Percentiles rank a stretch among this genome's conserved stretches.
phyloP scores from a whole-genome alignment of 1,139 yeast genomes.

The Pichia sp. region DNA sequence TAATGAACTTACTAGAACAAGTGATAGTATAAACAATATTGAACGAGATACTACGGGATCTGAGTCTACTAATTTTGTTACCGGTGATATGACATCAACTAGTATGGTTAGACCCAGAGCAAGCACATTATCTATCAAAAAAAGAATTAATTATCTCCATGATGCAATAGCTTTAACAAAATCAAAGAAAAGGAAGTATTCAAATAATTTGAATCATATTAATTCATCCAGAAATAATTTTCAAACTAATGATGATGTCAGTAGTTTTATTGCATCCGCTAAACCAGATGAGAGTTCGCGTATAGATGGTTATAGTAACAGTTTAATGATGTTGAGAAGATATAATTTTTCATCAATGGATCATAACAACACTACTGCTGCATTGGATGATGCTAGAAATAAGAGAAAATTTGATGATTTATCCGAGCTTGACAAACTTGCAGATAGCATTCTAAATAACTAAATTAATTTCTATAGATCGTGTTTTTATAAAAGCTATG shows the following conservation, averaged over 20 bases:
- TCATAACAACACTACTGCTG: background rate
- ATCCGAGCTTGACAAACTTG: conserved; percentile 32
- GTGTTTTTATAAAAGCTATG: background rate
- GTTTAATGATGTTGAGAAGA: conserved; percentile 6
- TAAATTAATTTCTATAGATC: conserved; percentile 3
- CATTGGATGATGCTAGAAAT: background rate
- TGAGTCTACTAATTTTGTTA: background rate
- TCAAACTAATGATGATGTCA: background rate
- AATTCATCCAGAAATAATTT: background rate
- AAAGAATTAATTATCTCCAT: conserved; percentile 1
- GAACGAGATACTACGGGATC: background rate
- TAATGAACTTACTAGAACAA: background rate
- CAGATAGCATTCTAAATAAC: conserved; percentile 23
- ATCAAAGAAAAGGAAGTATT: conserved; percentile 3
- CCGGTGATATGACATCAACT: background rate
- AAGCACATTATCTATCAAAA: background rate
- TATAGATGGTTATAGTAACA: conserved; percentile 1
- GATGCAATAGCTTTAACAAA: background rate
- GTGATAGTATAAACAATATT: background rate
- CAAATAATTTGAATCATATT: background rate
- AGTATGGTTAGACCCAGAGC: background rate
- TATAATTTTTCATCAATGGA: background rate
- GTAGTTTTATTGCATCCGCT: background rate
- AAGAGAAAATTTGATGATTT: conserved; percentile 23
- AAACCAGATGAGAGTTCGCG: too few relatives aligned